Percentiles rank a stretch among this genome's conserved stretches.
Conservation (phyloP, 2,329 filamentous ascomycete species). For the Teratosphaeria viscida region DNA sequence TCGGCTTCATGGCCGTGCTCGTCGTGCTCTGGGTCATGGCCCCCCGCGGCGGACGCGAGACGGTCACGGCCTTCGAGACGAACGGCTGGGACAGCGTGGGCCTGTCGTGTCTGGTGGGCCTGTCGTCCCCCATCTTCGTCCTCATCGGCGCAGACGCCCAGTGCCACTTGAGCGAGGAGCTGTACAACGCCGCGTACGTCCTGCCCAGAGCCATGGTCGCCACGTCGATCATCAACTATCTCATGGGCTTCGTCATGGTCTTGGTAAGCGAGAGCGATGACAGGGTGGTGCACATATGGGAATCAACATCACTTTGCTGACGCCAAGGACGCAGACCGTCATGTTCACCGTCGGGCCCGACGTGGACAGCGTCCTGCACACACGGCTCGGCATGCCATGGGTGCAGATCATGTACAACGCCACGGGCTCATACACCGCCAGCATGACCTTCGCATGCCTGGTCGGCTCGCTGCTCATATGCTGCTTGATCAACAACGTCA, state of each 20-base stretch:
- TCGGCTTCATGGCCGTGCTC: not conserved
- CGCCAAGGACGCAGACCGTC: no score
- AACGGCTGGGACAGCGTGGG: constrained; percentile 30
- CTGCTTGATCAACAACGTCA: constrained; percentile 1
- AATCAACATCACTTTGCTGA: no score
- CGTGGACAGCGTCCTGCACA: constrained; percentile 1
- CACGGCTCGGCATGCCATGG: constrained; percentile 4
- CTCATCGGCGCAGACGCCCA: constrained; percentile 5
- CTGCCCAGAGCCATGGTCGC: constrained; percentile 22
- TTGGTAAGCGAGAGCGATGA: not conserved
- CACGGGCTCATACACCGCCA: constrained; percentile 6
- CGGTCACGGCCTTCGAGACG: constrained; percentile 27
- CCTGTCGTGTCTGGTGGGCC: constrained; percentile 23
- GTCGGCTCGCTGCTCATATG: not conserved
- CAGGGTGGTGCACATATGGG: no score
- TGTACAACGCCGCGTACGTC: constrained; percentile 18
- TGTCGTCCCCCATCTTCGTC: constrained; percentile 21
- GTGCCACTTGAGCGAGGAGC: constrained; percentile 20
- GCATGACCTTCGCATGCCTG: constrained; percentile 2
- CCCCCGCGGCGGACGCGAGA: constrained; percentile 15
- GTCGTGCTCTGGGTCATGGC: constrained; percentile 1
- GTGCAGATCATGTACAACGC: constrained; percentile 4
- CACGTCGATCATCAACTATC: constrained; percentile 23
- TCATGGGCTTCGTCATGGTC: constrained; percentile 22
- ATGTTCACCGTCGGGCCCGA: not conserved